These are phyloP conservation scores for Diaporthe aspalathi DNA, from an alignment of 2,329 filamentous ascomycete species.

Conservation along the genomic window DNA sequence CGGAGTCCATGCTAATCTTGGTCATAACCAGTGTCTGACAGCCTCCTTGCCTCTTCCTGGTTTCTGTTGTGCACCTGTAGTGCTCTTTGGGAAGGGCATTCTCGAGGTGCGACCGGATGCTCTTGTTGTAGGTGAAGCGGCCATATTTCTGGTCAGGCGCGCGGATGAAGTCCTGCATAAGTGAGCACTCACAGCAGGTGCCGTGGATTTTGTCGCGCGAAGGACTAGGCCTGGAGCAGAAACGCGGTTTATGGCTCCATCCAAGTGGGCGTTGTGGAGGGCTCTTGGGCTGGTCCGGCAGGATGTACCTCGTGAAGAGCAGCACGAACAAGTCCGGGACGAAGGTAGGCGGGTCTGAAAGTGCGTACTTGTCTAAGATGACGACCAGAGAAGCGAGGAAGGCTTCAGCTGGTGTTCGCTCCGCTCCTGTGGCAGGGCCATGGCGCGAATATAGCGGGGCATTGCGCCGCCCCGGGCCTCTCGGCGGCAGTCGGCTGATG, in stretches of 20 bases:
- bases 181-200: background rate
- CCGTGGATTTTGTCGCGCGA: background rate
- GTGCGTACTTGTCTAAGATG: background rate
- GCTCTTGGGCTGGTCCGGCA: background rate
- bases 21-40: background rate
- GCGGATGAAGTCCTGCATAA: background rate
- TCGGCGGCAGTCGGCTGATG: slow-evolving; percentile 1
- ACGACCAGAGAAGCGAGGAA: slow-evolving; percentile 3
- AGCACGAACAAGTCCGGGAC: background rate
- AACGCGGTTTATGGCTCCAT: slow-evolving; percentile 7
- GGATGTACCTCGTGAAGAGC: background rate
- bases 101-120: background rate
- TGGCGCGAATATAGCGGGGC: background rate
- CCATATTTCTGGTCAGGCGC: background rate
- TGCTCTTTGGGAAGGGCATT: background rate
- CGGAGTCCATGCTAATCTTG: background rate
- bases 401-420: background rate
- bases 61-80: slow-evolving; percentile 11
- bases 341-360: background rate
- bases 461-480: background rate
- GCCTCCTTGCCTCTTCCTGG: background rate
- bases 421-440: background rate
- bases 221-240: background rate
- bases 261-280: background rate
- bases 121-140: background rate